Conservation (phyloP, 2,329 filamentous ascomycete genomes). For the Alternaria triticimaculans region DNA sequence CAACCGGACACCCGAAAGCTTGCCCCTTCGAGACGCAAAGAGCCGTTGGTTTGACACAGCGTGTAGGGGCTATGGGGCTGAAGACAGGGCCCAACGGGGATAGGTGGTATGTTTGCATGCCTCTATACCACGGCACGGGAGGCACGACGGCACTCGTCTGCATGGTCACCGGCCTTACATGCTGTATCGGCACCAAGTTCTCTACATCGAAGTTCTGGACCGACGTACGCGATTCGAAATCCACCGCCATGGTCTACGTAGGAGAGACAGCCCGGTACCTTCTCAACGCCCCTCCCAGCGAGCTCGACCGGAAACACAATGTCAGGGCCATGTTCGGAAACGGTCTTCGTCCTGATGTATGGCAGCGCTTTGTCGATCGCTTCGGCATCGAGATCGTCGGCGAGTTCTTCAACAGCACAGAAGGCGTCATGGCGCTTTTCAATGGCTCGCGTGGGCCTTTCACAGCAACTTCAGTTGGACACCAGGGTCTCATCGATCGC, state of each 20-base stretch:
- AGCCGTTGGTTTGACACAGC: conserved; percentile 49
- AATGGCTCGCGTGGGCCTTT: conserved; percentile 68
- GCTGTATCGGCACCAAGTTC: conserved; percentile 72
- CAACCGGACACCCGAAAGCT: conserved; percentile 77
- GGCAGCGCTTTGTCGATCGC: conserved; percentile 68
- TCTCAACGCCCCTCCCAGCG: conserved; percentile 69
- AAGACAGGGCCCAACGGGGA: conserved; percentile 55
- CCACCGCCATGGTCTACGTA: conserved; percentile 78
- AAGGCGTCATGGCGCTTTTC: conserved; percentile 69
- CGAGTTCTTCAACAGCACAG: conserved; percentile 81
- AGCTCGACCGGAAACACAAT: conserved; percentile 65
- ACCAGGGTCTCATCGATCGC: conserved; percentile 70
- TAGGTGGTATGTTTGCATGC: conserved; percentile 79
- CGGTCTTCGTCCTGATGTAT: conserved; percentile 72
- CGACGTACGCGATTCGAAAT: conserved; percentile 70
- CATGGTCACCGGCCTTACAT: conserved; percentile 62
- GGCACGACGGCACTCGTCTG: conserved; percentile 64
- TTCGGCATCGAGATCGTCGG: conserved; percentile 68
- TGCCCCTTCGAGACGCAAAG: conserved; percentile 65
- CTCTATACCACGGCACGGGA: conserved; percentile 77
- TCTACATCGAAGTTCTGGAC: conserved; percentile 73
- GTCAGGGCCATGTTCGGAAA: conserved; percentile 70
- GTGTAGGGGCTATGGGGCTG: conserved; percentile 47
- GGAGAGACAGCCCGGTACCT: conserved; percentile 79
- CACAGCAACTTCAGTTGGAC: conserved; percentile 69